Conservation (phyloP, 495 filamentous ascomycete genomes). For the Astrothelium subdiscretum region DNA sequence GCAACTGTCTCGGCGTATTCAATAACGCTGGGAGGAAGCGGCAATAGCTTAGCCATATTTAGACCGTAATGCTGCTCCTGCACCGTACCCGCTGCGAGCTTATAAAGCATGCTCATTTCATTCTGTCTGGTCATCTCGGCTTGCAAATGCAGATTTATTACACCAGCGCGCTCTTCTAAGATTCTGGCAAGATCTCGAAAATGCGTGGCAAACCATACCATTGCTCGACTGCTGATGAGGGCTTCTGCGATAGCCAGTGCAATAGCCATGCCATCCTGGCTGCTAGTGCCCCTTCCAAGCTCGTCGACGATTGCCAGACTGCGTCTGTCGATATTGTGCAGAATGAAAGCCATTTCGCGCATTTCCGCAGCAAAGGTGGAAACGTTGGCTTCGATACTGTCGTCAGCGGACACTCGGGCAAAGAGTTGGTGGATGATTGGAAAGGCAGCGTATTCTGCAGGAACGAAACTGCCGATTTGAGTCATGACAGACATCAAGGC, state of each 20-base stretch:
- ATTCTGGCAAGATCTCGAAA: slow-evolving; percentile 74
- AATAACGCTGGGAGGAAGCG: slow-evolving; percentile 57
- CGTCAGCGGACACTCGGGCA: slow-evolving; percentile 73
- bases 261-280: slow-evolving; percentile 76
- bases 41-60: slow-evolving; percentile 61
- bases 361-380: slow-evolving; percentile 93
- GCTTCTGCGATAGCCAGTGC: slow-evolving; percentile 84
- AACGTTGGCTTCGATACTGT: slow-evolving; percentile 81
- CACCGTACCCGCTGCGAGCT: slow-evolving; percentile 56
- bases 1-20: slow-evolving; percentile 56
- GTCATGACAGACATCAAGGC: slow-evolving; percentile 84
- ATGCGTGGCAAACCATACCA: slow-evolving; percentile 90
- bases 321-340: slow-evolving; percentile 58
- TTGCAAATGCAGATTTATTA: slow-evolving; percentile 69
- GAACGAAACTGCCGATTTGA: slow-evolving; percentile 85
- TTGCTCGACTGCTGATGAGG: slow-evolving; percentile 57
- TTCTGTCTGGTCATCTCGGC: slow-evolving; percentile 42
- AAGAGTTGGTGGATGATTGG: slow-evolving; percentile 76
- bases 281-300: slow-evolving; percentile 83
- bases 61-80: slow-evolving; percentile 69
- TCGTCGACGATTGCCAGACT: slow-evolving; percentile 72
- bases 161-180: slow-evolving; percentile 57
- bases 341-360: slow-evolving; percentile 87
- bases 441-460: slow-evolving; percentile 71
- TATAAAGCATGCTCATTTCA: slow-evolving; percentile 77